Percentiles rank a stretch among this genome's conserved stretches.
Conservation (phyloP, 768 basidiomycete species). For the Russula ochroleuca region DNA sequence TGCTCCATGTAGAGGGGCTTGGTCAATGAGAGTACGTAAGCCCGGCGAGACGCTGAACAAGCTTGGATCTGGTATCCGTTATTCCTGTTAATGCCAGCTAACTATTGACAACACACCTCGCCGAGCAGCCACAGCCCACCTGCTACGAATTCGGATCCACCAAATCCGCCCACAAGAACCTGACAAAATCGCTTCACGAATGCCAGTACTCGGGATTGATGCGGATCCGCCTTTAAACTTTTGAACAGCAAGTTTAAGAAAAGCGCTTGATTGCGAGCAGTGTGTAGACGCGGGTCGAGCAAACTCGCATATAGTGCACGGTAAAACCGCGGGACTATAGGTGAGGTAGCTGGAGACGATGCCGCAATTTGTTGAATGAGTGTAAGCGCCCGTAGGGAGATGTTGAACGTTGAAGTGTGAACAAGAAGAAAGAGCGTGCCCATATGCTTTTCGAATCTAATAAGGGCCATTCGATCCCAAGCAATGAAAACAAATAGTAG, state of each 20-base stretch:
- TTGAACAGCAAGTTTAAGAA: slow-evolving; percentile 94
- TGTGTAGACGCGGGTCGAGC: slow-evolving; percentile 71
- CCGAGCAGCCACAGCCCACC: slow-evolving; percentile 51
- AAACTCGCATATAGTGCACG: slow-evolving; percentile 88
- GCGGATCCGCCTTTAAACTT: slow-evolving; percentile 13
- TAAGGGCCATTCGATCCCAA: background rate
- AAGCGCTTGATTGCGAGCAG: slow-evolving; percentile 92
- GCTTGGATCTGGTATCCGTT: slow-evolving; percentile 33
- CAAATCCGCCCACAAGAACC: slow-evolving; percentile 36
- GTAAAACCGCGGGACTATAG: slow-evolving; percentile 64
- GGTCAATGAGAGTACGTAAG: slow-evolving; percentile 41
- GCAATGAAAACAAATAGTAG: too few species aligned
- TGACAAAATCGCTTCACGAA: slow-evolving; percentile 20
- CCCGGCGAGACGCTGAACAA: slow-evolving; percentile 50
- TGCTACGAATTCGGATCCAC: slow-evolving; percentile 10
- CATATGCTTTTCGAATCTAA: slow-evolving; percentile 78
- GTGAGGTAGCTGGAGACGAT: slow-evolving; percentile 42
- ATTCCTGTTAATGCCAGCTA: background rate
- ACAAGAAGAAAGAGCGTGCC: slow-evolving; percentile 93
- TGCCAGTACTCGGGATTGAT: slow-evolving; percentile 5
- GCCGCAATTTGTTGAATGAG: slow-evolving; percentile 81
- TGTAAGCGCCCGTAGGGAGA: slow-evolving; percentile 86
- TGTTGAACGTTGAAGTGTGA: slow-evolving; percentile 95
- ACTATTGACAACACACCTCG: slow-evolving; percentile 49
- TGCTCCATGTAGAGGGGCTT: background rate